Conservation (phyloP, 202 grass and related monocot genomes). For the Saccharum hybrid region DNA sequence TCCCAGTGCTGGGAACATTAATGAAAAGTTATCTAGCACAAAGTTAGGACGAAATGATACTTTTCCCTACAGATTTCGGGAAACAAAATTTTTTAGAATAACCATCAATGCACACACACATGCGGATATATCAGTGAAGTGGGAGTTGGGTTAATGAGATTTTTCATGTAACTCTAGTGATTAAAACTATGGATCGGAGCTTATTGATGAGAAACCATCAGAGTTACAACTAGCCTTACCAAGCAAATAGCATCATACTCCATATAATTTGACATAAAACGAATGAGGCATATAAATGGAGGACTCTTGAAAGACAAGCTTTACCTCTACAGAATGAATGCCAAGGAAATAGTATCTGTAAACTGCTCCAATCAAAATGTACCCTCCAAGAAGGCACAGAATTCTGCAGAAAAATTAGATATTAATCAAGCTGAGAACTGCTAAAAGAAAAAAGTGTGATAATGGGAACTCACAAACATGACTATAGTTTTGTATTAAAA, state of each 20-base stretch:
- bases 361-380: constrained; percentile 71
- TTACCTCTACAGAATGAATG: constrained; percentile 89
- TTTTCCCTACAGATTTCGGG: constrained; percentile 1
- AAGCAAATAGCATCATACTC: constrained; percentile 5
- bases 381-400: constrained; percentile 73
- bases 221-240: background rate
- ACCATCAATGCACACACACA: background rate
- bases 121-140: background rate
- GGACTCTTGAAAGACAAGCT: constrained; percentile 8
- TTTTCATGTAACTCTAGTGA: background rate
- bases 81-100: background rate
- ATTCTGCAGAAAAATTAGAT: constrained; percentile 52
- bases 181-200: background rate
- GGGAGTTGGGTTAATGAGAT: background rate
- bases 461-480: constrained; percentile 15
- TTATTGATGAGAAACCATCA: background rate
- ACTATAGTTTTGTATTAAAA: background rate
- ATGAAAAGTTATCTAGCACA: background rate
- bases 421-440: constrained; percentile 31
- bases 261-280: constrained; percentile 35
- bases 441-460: background rate
- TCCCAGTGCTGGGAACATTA: background rate
- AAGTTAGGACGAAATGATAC: background rate
- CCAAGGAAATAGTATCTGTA: constrained; percentile 91
- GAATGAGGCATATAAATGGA: constrained; percentile 11